Percentiles rank a stretch among this genome's conserved stretches.
Evolutionary conservation across 2,329 filamentous ascomycete species (phyloP).

Genomic region (Xylaria sp.): DNA sequence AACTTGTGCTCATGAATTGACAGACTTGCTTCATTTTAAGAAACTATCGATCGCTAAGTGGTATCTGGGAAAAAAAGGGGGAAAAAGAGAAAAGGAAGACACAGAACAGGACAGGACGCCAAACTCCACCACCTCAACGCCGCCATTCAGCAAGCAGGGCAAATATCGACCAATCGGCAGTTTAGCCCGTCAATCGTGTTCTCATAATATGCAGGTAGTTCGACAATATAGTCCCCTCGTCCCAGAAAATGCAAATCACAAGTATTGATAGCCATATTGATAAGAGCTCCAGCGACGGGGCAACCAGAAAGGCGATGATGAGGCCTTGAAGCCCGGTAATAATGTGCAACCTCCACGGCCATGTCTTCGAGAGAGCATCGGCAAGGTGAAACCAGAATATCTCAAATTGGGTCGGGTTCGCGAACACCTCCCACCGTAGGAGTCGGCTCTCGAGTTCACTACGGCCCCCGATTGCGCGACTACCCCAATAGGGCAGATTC

Average conservation of each 20-base stretch:
- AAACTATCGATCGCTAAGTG: too few relatives aligned
- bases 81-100: too few relatives aligned
- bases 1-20: too few relatives aligned
- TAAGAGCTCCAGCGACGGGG: neutral
- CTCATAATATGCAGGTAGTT: neutral
- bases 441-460: neutral
- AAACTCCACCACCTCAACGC: neutral
- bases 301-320: neutral
- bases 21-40: too few relatives aligned
- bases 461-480: neutral
- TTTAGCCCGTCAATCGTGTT: neutral
- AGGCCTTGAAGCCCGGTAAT: neutral
- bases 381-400: neutral
- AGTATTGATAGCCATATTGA: neutral
- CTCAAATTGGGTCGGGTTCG: neutral
- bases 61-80: too few relatives aligned
- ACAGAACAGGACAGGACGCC: too few relatives aligned
- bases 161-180: neutral
- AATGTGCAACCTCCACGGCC: neutral
- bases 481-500: neutral
- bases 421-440: slow-evolving; percentile 1
- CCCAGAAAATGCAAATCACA: neutral
- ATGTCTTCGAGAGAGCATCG: neutral
- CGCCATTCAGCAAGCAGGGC: neutral
- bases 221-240: neutral